Conservation (phyloP, 768 basidiomycete species). For the Pisolithus albus region DNA sequence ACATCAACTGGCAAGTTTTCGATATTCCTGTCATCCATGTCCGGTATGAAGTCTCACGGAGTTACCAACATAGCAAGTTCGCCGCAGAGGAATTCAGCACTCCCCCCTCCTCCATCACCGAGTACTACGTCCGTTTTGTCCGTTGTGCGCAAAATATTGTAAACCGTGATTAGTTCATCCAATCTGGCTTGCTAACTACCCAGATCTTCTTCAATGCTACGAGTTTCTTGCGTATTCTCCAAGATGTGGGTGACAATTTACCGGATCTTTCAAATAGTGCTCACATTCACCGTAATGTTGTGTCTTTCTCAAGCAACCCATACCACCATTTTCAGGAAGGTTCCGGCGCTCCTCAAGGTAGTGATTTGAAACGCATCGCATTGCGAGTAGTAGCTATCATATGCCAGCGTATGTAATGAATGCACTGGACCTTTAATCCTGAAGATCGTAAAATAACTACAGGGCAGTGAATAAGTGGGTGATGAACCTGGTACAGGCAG, state of each 20-base stretch:
- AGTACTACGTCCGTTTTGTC: constrained; percentile 91
- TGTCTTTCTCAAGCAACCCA: too few species aligned
- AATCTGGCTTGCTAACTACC: constrained; percentile 69
- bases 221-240: constrained; percentile 82
- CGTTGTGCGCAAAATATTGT: constrained; percentile 85
- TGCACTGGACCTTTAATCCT: too few species aligned
- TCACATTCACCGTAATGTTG: constrained; percentile 82
- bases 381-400: too few species aligned
- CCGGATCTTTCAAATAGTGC: constrained; percentile 91
- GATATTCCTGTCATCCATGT: constrained; percentile 76
- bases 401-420: too few species aligned
- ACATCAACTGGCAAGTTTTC: constrained; percentile 36
- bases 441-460: too few species aligned
- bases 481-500: too few species aligned
- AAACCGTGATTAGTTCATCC: constrained; percentile 86
- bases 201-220: constrained; percentile 90
- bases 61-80: constrained; percentile 87
- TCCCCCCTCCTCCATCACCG: constrained; percentile 59
- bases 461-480: too few species aligned
- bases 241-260: constrained; percentile 58
- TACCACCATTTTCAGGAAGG: too few species aligned
- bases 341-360: too few species aligned
- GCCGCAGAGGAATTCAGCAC: constrained; percentile 78
- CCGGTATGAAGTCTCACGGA: constrained; percentile 84
- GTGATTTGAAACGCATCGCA: too few species aligned